phyloP scores from a whole-genome alignment of 179 eudicot genomes.

The Vitellaria paradoxa region DNA sequence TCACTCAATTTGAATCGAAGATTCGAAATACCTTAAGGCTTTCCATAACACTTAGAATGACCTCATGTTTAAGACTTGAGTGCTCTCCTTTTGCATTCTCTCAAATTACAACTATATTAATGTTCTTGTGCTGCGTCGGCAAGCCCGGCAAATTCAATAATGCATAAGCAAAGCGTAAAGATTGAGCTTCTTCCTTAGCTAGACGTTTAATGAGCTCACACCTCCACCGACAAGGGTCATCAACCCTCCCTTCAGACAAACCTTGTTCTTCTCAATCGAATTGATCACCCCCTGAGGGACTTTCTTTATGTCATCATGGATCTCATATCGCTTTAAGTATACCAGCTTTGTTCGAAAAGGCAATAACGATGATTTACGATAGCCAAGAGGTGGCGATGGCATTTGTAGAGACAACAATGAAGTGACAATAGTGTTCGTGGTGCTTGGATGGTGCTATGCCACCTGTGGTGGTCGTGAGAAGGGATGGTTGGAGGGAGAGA shows the following conservation, averaged over 20 bases:
- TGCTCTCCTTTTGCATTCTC: constrained; percentile 96
- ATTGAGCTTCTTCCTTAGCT: constrained; percentile 70
- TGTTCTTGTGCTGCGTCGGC: constrained; percentile 69
- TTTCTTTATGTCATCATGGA: constrained; percentile 45
- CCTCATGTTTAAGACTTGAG: constrained; percentile 81
- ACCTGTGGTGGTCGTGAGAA: too few relatives aligned
- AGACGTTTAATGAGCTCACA: constrained; percentile 70
- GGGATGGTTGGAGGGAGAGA: too few relatives aligned
- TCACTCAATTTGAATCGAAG: too few relatives aligned
- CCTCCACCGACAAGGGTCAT: constrained; percentile 92
- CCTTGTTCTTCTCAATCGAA: constrained; percentile 46
- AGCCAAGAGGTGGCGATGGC: too few relatives aligned
- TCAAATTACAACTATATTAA: constrained; percentile 86
- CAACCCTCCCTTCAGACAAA: constrained; percentile 37
- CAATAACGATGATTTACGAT: too few relatives aligned
- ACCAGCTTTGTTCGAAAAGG: too few relatives aligned
- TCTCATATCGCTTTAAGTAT: constrained; percentile 41
- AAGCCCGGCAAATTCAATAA: constrained; percentile 70
- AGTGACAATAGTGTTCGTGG: too few relatives aligned
- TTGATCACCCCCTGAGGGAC: constrained; percentile 41
- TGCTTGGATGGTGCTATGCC: too few relatives aligned
- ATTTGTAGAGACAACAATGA: too few relatives aligned
- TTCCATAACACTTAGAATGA: constrained; percentile 90
- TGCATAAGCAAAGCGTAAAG: constrained; percentile 74
- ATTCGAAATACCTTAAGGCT: constrained; percentile 79